Percentiles rank a stretch among this genome's conserved stretches.
phyloP scores from a whole-genome alignment of 305 asterid species.

The Fraxinus greggii region DNA sequence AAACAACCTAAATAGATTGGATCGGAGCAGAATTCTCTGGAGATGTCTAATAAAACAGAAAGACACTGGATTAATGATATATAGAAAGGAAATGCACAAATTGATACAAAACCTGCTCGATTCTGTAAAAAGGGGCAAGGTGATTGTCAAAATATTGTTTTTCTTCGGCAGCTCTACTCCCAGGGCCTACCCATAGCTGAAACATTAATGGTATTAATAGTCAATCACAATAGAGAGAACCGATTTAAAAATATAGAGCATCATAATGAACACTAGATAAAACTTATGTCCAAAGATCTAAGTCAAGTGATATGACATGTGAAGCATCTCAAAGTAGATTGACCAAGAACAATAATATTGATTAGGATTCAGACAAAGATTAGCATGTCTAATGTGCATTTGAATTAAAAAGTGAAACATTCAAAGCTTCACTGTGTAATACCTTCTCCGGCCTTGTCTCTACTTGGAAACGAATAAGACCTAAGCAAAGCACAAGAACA shows the following conservation, averaged over 20 bases:
- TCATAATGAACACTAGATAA: background rate
- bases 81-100: background rate
- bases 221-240: slow-evolving; percentile 4
- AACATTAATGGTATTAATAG: slow-evolving; percentile 20
- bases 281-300: background rate
- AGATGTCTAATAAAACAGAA: background rate
- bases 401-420: background rate
- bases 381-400: background rate
- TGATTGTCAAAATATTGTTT: slow-evolving; percentile 85
- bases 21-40: background rate
- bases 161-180: slow-evolving; percentile 98
- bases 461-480: slow-evolving; percentile 85
- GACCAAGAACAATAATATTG: background rate
- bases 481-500: slow-evolving; percentile 82
- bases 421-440: slow-evolving; percentile 5
- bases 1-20: background rate
- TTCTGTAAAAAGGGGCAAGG: slow-evolving; percentile 96
- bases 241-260: slow-evolving; percentile 4
- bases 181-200: slow-evolving; percentile 98
- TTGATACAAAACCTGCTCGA: slow-evolving; percentile 71
- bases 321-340: slow-evolving; percentile 1
- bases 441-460: slow-evolving; percentile 99
- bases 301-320: background rate
- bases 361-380: background rate
- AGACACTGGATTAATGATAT: background rate